Evolutionary conservation across 176 grass and related monocot species (phyloP).

Genomic region (Canna indica): DNA sequence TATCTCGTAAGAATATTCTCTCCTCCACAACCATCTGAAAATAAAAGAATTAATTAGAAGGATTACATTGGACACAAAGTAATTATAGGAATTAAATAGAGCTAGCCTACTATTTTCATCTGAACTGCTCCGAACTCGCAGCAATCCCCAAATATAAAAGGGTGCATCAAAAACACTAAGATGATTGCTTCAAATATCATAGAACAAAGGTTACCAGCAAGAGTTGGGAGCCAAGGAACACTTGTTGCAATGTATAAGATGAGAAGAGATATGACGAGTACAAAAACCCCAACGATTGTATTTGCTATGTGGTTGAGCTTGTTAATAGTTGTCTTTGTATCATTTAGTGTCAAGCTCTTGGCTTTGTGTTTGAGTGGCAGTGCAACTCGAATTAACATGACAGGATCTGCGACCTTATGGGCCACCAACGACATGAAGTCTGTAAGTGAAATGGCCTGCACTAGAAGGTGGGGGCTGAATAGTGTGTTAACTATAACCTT

Average conservation of each 20-base stretch:
- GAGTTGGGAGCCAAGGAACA: conserved; percentile 71
- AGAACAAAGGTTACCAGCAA: conserved; percentile 72
- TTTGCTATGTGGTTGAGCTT: conserved; percentile 96
- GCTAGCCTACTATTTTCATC: conserved; percentile 19
- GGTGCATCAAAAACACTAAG: conserved; percentile 87
- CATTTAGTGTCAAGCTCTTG: conserved; percentile 90
- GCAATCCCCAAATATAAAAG: conserved; percentile 79
- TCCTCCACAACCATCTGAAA: conserved; percentile 80
- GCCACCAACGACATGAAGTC: too few relatives aligned
- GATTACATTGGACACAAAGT: too few relatives aligned
- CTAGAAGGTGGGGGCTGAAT: too few relatives aligned
- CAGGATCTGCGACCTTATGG: too few relatives aligned
- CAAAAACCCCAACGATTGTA: conserved; percentile 45
- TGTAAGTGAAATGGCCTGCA: too few relatives aligned
- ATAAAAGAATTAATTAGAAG: too few relatives aligned
- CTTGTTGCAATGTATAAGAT: conserved; percentile 61
- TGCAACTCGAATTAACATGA: too few relatives aligned
- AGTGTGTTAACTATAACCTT: too few relatives aligned
- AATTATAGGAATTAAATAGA: too few relatives aligned
- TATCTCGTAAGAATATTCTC: conserved; percentile 85
- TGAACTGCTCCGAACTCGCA: conserved; percentile 74
- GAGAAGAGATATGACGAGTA: conserved; percentile 69
- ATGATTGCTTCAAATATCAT: conserved; percentile 83
- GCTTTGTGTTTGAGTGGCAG: conserved; percentile 85
- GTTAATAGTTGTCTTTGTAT: conserved; percentile 94